phyloP scores from a whole-genome alignment of 306 rosid species.

The Cucurbita ficifolia region DNA sequence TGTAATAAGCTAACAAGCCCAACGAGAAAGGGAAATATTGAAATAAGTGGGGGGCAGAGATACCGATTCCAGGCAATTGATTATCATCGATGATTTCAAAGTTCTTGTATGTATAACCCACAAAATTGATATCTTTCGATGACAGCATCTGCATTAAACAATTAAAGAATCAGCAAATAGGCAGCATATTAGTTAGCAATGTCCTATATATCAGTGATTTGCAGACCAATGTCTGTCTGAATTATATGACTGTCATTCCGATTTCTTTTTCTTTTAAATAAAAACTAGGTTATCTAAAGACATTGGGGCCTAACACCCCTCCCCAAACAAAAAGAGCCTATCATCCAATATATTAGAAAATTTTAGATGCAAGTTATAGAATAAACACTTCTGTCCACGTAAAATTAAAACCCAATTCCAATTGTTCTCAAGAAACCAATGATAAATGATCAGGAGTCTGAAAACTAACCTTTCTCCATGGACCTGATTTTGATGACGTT shows the following conservation, averaged over 20 bases:
- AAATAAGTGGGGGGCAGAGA: constrained; percentile 8
- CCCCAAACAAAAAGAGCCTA: background rate
- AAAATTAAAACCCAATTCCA: background rate
- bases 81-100: constrained; percentile 76
- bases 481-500: constrained; percentile 74
- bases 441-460: background rate
- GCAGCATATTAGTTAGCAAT: background rate
- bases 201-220: background rate
- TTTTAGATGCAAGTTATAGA: background rate
- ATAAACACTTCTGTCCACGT: background rate
- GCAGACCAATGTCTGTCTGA: background rate
- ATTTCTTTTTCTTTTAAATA: background rate
- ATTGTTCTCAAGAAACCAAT: background rate
- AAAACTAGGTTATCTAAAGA: background rate
- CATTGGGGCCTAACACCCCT: background rate
- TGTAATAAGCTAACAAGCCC: too few species aligned
- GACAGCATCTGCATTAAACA: constrained; percentile 75
- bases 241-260: too few species aligned
- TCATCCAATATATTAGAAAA: background rate
- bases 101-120: constrained; percentile 94
- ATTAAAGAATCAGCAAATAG: constrained; percentile 11
- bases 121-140: constrained; percentile 85
- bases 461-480: constrained; percentile 93
- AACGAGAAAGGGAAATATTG: too few species aligned
- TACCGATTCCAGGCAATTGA: constrained; percentile 87